phyloP scores from a whole-genome alignment of 176 grass and related monocot genomes.

The sorghum (Sorghum bicolor) region Sorghum_bicolor_NCBIv3 NC_012872.2:16629501-16630000 shows the following conservation, averaged over 20 bases:
- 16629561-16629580: not conserved
- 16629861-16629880: not conserved
- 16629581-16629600: not conserved
- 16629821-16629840: slow-evolving; percentile 10
- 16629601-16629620: slow-evolving; percentile 21
- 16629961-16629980: not conserved
- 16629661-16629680: not conserved
- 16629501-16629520: slow-evolving; percentile 24
- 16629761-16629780: not conserved
- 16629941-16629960: not conserved
- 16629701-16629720: not conserved
- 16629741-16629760: not conserved
- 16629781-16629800: not conserved
- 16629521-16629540: not conserved
- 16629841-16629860: slow-evolving; percentile 11
- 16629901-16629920: not conserved
- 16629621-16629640: not conserved
- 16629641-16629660: slow-evolving; percentile 16
- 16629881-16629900: not conserved
- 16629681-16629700: not conserved
- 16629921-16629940: not conserved
- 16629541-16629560: not conserved
- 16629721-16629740: not conserved
- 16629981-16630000: not conserved
- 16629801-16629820: not conserved